Percentiles rank a stretch among this genome's conserved stretches.
These are phyloP conservation scores for Aphanomyces stellatus DNA, from an alignment of 352 stramenopile genomes.

Conservation along the genomic window DNA sequence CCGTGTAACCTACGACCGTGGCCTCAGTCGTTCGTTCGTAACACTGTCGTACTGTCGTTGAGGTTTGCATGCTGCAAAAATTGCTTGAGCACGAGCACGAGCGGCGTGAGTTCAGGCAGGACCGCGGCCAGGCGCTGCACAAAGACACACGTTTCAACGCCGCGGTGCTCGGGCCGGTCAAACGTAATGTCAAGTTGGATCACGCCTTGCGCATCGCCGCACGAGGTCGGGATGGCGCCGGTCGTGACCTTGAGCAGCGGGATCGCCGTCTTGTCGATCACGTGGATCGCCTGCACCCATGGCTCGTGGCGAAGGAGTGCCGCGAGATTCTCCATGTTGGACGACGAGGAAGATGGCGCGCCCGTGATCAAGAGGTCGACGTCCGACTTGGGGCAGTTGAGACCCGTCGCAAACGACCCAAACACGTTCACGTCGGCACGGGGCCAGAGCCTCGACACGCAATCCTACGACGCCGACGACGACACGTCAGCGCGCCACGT, in stretches of 20 bases:
- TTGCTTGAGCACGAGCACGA: constrained; percentile 5
- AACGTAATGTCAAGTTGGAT: constrained; percentile 3
- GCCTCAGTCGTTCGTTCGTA: neutral
- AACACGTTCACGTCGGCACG: neutral
- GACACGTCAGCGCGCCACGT: too few species aligned
- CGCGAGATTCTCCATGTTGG: too few species aligned
- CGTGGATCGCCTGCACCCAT: neutral
- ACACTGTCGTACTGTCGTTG: neutral
- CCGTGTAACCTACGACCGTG: neutral
- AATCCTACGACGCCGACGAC: too few species aligned
- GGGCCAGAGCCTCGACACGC: neutral
- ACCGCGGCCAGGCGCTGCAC: neutral
- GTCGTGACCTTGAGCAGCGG: neutral
- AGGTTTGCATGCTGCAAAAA: neutral
- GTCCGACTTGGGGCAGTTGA: neutral
- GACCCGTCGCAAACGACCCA: neutral
- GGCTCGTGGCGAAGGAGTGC: too few species aligned
- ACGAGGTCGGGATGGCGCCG: neutral
- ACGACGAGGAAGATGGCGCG: neutral
- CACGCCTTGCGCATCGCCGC: neutral
- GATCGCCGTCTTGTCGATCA: neutral
- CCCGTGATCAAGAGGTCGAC: neutral
- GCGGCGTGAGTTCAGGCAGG: neutral
- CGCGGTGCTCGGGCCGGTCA: neutral
- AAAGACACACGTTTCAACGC: neutral